Evolutionary conservation across 2,329 filamentous ascomycete genomes (phyloP), one percentile per base, ranked within the genome.

Genomic region (Fusarium mangiferae): DNA sequence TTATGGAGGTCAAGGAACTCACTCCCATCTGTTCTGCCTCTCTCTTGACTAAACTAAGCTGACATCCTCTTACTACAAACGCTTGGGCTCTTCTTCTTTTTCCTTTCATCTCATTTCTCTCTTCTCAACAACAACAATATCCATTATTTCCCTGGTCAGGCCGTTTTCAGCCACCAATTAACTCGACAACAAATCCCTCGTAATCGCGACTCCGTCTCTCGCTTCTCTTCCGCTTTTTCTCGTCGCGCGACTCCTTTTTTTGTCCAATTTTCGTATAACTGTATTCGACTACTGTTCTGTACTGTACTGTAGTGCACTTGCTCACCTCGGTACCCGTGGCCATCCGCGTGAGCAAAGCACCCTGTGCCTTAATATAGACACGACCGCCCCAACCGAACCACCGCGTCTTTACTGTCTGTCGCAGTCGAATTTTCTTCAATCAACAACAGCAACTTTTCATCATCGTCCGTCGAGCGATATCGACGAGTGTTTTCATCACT

Each of bases 81-180:
- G 65, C 63, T 66, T 65, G 60, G 52, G 62, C 65, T 68, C 68
- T 75, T 72, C 59, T 42, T 49, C 58, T 57, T 51, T 61, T 71
- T 72, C 58, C 54, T 60, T 70, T 45, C 60, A 11, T 73, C 66
- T 73, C 59, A 70, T 75, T 73, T 70, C 73, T 75, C 60, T 71
- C 67, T 55, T 68, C 59, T 75, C 68, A 72, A 60, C 70, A 45
- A 39, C 51, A 39, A 55, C 46, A 41, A 38, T 51, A 73, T 73
- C 55, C 44, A 51, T 51, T 70, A 61, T 49, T 68, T 35, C 39
- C 39, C 56, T 38, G 35, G 49, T 55, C 64, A 62, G 51, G 57
- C 68, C 46, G 46, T 60, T 69, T 73, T 54, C 72, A 69, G 61
- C 61, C 60, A 57, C 71, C 66, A 66, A 62, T 41, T 54, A 51